phyloP scores from a whole-genome alignment of 371 early-diverging fungal species.

The Parasitella parasitica region DNA sequence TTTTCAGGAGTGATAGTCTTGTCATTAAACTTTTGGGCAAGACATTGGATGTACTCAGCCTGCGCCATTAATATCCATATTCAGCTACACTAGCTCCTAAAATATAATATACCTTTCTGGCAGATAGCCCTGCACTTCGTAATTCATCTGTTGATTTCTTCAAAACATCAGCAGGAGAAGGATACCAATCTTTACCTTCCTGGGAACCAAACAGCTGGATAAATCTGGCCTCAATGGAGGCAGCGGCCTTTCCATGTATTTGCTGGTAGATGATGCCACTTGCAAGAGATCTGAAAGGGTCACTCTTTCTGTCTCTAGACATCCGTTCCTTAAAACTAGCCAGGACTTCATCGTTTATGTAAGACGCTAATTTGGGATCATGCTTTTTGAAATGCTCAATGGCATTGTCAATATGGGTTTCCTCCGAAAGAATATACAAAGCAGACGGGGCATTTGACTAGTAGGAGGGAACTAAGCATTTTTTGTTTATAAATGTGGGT shows the following conservation, averaged over 20 bases:
- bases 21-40: conserved; percentile 49
- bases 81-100: too few species aligned
- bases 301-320: conserved; percentile 1
- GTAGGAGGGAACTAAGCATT: background rate
- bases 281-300: conserved; percentile 37
- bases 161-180: conserved; percentile 41
- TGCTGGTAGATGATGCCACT: conserved; percentile 57
- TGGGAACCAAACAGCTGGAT: conserved; percentile 30
- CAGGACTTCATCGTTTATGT: conserved; percentile 18
- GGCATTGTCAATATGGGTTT: conserved; percentile 17
- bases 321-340: conserved; percentile 15
- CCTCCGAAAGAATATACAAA: background rate
- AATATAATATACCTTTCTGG: conserved; percentile 30
- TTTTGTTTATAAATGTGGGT: background rate
- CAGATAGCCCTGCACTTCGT: conserved; percentile 48
- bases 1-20: conserved; percentile 35
- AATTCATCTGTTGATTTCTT: conserved; percentile 30
- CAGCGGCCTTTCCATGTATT: conserved; percentile 52
- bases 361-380: conserved; percentile 33
- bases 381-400: conserved; percentile 26
- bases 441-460: background rate
- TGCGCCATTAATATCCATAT: too few species aligned
- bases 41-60: conserved; percentile 38
- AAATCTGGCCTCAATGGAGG: conserved; percentile 41
- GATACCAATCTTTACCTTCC: conserved; percentile 31